Evolutionary conservation across 495 filamentous ascomycete species (phyloP), one percentile per base, ranked within the genome.

Genomic region (Penicillium cataractarum): DNA sequence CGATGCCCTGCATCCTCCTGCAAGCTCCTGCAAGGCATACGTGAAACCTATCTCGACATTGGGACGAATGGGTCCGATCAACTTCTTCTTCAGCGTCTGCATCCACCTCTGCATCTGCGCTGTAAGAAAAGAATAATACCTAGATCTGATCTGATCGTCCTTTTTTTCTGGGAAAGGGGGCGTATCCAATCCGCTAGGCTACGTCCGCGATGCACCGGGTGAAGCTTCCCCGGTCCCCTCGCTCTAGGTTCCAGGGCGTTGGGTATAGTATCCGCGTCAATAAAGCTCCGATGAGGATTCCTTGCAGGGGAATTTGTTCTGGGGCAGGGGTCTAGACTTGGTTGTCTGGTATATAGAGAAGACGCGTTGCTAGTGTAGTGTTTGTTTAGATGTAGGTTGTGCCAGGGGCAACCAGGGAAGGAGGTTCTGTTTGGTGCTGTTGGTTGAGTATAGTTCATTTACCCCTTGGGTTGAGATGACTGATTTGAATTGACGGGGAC

Each of bases 11-110:
- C 65, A 61, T 40, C 12, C 3, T 52, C 15, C 67, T 71, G 70
- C 68, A 72, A 72, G 70, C 3, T 52, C 15, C 67, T 71, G 70
- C 68, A 72, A 72, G 70, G 70, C 65, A 71, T 68, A 37, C 51
- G 42, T 72, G 70, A 72, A 66, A 72, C 70, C 65, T 62, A 57
- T 64, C 66, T 69, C 17, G 7, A 60, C 62, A 62, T 63, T 68
- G 63, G 69, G 61, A 51, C 61, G 24, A 50, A 26, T 24, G 46
- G 26, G 19, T 42, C 39, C 19, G 42, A 46, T 46, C 32, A 26
- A 6, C 49, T 13, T 35, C 9, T 1, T 9, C 33, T 35, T 10
- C 13, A 12, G 31, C 33, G 33, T 15, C 59, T 52, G 40, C 60
- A 53, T 52, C 32, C 61, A n/a, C n/a, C 3, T 60, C 52, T 57